Base-by-base conservation (phyloP, 768 basidiomycete genomes). In the Auricularia auricula-judae region DNA sequence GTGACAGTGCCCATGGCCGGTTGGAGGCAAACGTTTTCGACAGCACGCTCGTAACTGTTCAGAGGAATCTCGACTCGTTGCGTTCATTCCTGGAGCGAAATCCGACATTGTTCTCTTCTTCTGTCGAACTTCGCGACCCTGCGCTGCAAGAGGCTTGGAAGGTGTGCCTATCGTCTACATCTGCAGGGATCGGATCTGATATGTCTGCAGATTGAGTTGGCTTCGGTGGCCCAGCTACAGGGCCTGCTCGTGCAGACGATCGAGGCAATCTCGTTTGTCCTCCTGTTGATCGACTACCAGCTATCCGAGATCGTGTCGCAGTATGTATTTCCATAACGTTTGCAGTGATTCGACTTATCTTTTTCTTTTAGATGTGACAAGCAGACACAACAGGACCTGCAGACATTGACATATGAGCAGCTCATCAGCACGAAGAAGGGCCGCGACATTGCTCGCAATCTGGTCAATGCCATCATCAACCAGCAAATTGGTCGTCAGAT, bases 401-500 rank as follows among this genome's bases (percentile, higher is more conserved):
- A 77, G 34, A 77, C 80, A 2, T 78, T 96, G 73, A 91, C 90
- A 18, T 98, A 91, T 69, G 88, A 93, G 72, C 89, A 88, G 36
- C 79, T 99, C 42, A 85, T 99, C 66, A 93, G 91, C 21, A 84
- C 86, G 43, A 84, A 88, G 71, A 83, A 86, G 69, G 97, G 97
- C 44, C 84, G 93, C 69, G 87, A 86, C n/a, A 84, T 88, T 29
- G 96, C 97, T 8, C 83, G 92, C 68, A 87, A 87, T 12, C 77
- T 99, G 47, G 95, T 98, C 11, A 98, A 96, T 67, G 87, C 95
- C 36, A 85, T 99, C 68, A 98, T 99, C 68, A 92, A 99, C 74
- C 93, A 96, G 72, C 97, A 99, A 73, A 98, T 98, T 68, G 91
- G 91, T 23, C 93, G 96, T 72, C 94, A 98, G 72, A 91, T 94